A percentile compares a stretch with the other conserved stretches of the same genome.
phyloP scores from a whole-genome alignment of 805 yeast genomes.

The Millerozyma acaciae region DNA sequence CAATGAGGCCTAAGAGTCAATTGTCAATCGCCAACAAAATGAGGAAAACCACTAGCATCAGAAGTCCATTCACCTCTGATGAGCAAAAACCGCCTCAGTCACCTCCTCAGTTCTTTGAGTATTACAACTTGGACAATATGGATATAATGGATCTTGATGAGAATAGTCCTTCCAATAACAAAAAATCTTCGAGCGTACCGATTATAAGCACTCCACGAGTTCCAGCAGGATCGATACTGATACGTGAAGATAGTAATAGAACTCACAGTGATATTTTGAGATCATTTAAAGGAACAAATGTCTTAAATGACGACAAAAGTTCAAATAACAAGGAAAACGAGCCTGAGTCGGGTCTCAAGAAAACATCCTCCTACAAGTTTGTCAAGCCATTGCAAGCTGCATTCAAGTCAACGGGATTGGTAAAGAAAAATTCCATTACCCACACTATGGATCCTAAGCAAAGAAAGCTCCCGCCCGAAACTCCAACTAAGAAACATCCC shows the following conservation, averaged over 20 bases:
- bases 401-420: constrained; percentile 68
- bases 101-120: constrained; percentile 15
- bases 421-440: constrained; percentile 43
- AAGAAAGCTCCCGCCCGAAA: constrained; percentile 39
- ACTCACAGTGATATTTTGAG: constrained; percentile 1
- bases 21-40: constrained; percentile 9
- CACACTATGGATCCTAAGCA: constrained; percentile 9
- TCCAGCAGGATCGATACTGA: too few relatives aligned
- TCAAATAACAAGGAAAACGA: too few relatives aligned
- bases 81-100: constrained; percentile 5
- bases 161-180: constrained; percentile 29
- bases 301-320: constrained; percentile 37
- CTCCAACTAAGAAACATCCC: constrained; percentile 42
- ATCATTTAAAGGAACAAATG: background rate
- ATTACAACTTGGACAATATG: constrained; percentile 25
- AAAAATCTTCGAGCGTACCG: constrained; percentile 20
- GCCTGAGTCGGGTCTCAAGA: background rate
- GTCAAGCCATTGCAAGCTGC: constrained; percentile 87
- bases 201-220: constrained; percentile 11
- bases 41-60: constrained; percentile 10
- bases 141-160: constrained; percentile 17
- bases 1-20: background rate
- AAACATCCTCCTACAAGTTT: constrained; percentile 47
- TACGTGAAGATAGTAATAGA: constrained; percentile 6
- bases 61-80: constrained; percentile 7